Conservation (phyloP, 495 filamentous ascomycete species). For the Hyaloscypha variabilis region DNA sequence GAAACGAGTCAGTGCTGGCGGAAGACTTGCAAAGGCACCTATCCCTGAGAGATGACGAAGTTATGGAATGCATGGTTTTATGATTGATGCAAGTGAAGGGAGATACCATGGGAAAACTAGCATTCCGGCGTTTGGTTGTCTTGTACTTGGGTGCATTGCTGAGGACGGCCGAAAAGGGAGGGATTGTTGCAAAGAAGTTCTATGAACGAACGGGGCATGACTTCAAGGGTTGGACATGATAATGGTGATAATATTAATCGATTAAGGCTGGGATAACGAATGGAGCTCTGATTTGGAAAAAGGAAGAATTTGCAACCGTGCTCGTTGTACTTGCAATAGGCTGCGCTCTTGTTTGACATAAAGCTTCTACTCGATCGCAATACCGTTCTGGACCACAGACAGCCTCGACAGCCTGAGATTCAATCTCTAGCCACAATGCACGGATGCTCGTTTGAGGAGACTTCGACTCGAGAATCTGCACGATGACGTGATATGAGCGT, state of each 20-base stretch:
- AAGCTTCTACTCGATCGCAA: no score
- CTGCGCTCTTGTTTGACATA: background rate
- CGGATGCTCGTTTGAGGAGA: background rate
- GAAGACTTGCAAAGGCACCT: constrained; percentile 57
- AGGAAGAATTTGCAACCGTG: background rate
- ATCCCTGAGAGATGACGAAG: constrained; percentile 48
- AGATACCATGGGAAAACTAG: constrained; percentile 30
- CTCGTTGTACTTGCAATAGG: background rate
- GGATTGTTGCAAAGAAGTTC: background rate
- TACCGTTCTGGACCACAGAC: no score
- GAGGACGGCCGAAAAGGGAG: constrained; percentile 4
- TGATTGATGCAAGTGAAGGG: constrained; percentile 27
- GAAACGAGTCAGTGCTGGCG: constrained; percentile 65
- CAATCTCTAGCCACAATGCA: background rate
- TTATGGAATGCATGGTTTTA: constrained; percentile 7
- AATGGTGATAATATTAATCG: constrained; percentile 29
- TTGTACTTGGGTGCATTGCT: constrained; percentile 23
- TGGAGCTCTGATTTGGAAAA: background rate
- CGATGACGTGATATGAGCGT: background rate
- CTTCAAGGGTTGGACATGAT: constrained; percentile 24
- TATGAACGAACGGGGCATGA: background rate
- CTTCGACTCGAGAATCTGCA: background rate
- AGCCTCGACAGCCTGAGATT: no score
- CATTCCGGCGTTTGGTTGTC: constrained; percentile 31
- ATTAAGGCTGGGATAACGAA: constrained; percentile 3